Conservation (phyloP, 495 filamentous ascomycete genomes). For the Apiosordaria backusii region DNA sequence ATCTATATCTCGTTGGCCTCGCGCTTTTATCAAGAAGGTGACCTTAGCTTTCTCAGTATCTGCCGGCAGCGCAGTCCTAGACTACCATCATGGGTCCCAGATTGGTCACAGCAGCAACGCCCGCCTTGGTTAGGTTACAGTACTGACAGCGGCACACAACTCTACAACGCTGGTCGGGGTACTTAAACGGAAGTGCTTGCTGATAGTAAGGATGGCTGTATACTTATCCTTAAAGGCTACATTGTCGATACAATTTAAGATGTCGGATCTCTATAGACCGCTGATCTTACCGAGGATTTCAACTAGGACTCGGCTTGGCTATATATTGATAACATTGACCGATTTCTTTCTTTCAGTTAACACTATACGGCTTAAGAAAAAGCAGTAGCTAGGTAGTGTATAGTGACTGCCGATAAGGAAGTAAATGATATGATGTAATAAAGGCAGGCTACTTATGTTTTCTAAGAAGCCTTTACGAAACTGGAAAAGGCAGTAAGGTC, state of each 20-base stretch:
- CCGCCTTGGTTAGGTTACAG: background rate
- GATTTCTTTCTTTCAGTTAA: background rate
- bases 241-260: background rate
- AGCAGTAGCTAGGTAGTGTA: background rate
- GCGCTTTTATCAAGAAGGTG: background rate
- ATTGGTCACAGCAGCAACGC: background rate
- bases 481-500: background rate
- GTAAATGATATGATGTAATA: background rate
- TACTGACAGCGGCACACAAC: background rate
- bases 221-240: background rate
- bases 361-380: background rate
- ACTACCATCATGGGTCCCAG: background rate
- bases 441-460: background rate
- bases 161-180: background rate
- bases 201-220: background rate
- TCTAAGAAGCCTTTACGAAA: background rate
- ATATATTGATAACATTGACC: background rate
- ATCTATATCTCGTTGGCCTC: background rate
- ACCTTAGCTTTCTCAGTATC: background rate
- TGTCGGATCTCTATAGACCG: background rate
- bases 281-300: background rate
- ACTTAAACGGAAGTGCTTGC: background rate
- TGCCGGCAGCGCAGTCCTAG: background rate
- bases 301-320: background rate
- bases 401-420: background rate